Evolutionary conservation across 2,329 filamentous ascomycete genomes (phyloP).

Genomic region (Penicillium sp.): DNA sequence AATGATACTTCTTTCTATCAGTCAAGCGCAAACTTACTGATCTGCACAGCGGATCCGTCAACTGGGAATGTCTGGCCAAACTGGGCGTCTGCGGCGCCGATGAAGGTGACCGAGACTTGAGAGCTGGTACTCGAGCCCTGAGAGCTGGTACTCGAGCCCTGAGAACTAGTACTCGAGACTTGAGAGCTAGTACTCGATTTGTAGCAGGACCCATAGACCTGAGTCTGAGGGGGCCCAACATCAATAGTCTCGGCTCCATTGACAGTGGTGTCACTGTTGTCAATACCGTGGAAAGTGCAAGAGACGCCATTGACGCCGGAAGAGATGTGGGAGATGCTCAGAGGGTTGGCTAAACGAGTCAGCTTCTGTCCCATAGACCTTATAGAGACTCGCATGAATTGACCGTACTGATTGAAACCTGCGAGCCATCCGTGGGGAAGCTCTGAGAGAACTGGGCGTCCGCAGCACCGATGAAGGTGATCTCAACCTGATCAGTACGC

Average conservation of each 20-base stretch:
- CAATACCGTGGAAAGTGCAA: slow-evolving; percentile 29
- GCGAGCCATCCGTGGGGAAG: slow-evolving; percentile 23
- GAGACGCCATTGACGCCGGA: slow-evolving; percentile 9
- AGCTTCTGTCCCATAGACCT: background rate
- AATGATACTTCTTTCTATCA: background rate
- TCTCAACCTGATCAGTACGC: slow-evolving; percentile 8
- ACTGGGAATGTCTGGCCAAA: slow-evolving; percentile 17
- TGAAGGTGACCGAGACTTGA: slow-evolving; percentile 14
- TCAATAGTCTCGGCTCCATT: slow-evolving; percentile 21
- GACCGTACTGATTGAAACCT: slow-evolving; percentile 20
- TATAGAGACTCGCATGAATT: background rate
- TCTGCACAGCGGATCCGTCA: slow-evolving; percentile 14
- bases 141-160: no score
- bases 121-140: background rate
- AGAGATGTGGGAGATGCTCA: slow-evolving; percentile 30
- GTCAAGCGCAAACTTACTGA: slow-evolving; percentile 8
- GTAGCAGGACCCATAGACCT: slow-evolving; percentile 25
- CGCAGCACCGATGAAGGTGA: slow-evolving; percentile 29
- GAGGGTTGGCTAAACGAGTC: slow-evolving; percentile 19
- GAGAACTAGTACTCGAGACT: background rate
- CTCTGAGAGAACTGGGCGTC: slow-evolving; percentile 24
- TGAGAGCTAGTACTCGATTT: background rate
- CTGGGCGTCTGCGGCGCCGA: slow-evolving; percentile 19
- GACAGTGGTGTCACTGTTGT: slow-evolving; percentile 25
- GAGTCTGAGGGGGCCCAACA: slow-evolving; percentile 32